phyloP scores from a whole-genome alignment of 2,329 filamentous ascomycete species.

The Arthrinium puccinioides region DNA sequence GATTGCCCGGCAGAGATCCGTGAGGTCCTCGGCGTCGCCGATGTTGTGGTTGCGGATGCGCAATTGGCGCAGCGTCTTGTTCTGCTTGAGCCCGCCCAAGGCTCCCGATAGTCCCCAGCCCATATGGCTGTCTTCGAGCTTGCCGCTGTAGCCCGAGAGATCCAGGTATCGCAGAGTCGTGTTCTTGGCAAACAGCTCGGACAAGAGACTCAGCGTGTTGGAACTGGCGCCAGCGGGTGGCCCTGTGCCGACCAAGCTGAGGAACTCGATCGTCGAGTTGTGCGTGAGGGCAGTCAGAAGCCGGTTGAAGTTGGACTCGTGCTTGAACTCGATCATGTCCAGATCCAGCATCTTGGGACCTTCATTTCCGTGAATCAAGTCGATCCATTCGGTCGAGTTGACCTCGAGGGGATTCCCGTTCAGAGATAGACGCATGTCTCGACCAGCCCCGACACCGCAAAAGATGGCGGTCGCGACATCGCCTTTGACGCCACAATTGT shows the following conservation, averaged over 20 bases:
- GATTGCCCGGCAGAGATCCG: constrained; percentile 41
- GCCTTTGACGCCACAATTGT: constrained; percentile 45
- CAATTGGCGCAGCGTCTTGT: constrained; percentile 39
- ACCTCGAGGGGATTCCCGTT: constrained; percentile 46
- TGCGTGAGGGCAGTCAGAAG: constrained; percentile 41
- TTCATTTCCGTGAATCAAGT: constrained; percentile 37
- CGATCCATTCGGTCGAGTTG: constrained; percentile 42
- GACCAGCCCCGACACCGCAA: constrained; percentile 38
- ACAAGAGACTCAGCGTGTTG: constrained; percentile 39
- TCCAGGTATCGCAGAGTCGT: constrained; percentile 44
- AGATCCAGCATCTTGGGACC: constrained; percentile 43
- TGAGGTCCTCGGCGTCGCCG: constrained; percentile 28
- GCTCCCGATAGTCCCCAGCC: constrained; percentile 45
- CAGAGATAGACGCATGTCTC: constrained; percentile 40
- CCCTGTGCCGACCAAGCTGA: constrained; percentile 48
- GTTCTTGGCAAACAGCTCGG: constrained; percentile 45
- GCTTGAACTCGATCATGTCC: constrained; percentile 50
- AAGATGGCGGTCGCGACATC: constrained; percentile 42
- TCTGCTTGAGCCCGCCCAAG: constrained; percentile 37
- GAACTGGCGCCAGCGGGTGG: constrained; percentile 37
- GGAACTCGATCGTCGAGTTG: constrained; percentile 42
- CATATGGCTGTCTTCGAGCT: constrained; percentile 49
- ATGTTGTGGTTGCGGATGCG: constrained; percentile 51
- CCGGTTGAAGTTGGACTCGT: constrained; percentile 43
- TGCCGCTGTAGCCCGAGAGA: constrained; percentile 49